Evolutionary conservation across 163 green algal genomes (phyloP).

Genomic region (Scenedesmus sp.): DNA sequence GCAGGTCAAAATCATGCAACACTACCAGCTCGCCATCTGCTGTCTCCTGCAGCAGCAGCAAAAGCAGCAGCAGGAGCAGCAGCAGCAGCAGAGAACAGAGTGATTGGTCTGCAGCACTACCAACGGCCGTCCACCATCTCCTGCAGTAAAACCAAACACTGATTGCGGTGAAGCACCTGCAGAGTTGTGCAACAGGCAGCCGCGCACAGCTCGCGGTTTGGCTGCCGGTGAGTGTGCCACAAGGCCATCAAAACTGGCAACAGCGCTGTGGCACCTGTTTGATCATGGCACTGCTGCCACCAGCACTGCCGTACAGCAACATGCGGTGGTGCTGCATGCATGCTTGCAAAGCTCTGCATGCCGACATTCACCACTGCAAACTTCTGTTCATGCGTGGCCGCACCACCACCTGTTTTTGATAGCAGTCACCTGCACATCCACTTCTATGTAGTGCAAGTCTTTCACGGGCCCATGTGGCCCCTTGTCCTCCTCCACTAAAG

Average conservation of each 20-base stretch:
- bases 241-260: no score
- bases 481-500: conserved; percentile 20
- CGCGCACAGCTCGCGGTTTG: no score
- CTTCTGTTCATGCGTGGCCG: neutral
- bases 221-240: no score
- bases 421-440: conserved; percentile 29
- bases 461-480: conserved; percentile 18
- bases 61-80: neutral
- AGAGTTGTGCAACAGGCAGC: no score
- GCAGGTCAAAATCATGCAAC: conserved; percentile 29
- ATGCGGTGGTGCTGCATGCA: no score
- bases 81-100: neutral
- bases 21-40: conserved; percentile 42
- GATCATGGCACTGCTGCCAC: no score
- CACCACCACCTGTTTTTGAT: no score
- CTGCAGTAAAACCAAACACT: no score
- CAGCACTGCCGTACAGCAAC: no score
- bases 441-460: conserved; percentile 46
- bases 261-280: no score
- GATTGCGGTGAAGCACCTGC: no score
- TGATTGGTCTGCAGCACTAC: neutral
- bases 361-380: neutral
- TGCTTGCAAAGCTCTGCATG: neutral
- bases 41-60: conserved; percentile 34
- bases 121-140: no score